phyloP scores from a whole-genome alignment of 169 alveolate genomes.

The Plasmodium gaboni region DNA sequence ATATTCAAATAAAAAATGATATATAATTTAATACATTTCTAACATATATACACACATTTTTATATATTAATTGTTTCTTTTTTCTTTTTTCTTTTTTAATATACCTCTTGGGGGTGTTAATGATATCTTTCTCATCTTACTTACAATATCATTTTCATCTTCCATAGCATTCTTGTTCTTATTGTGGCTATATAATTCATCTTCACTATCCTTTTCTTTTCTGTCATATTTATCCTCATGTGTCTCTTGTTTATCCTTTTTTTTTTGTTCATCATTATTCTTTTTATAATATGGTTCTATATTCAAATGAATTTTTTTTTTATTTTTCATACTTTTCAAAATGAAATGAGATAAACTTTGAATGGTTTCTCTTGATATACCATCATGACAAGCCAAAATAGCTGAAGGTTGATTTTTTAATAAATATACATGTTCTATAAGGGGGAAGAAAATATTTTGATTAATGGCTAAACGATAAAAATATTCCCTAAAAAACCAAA shows the following conservation, averaged over 20 bases:
- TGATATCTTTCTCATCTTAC: slow-evolving; percentile 41
- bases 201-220: not conserved
- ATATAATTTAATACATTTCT: too few species aligned
- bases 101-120: slow-evolving; percentile 57
- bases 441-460: slow-evolving; percentile 25
- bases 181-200: not conserved
- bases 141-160: slow-evolving; percentile 16
- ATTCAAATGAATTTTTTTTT: slow-evolving; percentile 39
- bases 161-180: not conserved
- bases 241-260: not conserved
- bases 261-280: slow-evolving; percentile 10
- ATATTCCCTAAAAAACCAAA: slow-evolving; percentile 73
- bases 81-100: slow-evolving; percentile 1
- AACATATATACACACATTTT: too few species aligned
- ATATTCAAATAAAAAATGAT: too few species aligned
- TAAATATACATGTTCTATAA: slow-evolving; percentile 50
- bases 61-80: not conserved
- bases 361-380: slow-evolving; percentile 43
- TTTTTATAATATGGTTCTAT: slow-evolving; percentile 53
- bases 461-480: slow-evolving; percentile 59
- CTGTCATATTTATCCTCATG: slow-evolving; percentile 1
- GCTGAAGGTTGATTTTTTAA: slow-evolving; percentile 55
- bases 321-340: slow-evolving; percentile 30
- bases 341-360: slow-evolving; percentile 32
- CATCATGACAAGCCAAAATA: slow-evolving; percentile 72